Percentiles rank a stretch among this genome's conserved stretches.
Conservation (phyloP, 2,329 filamentous ascomycete genomes). For the Venturia oleaginea region DNA sequence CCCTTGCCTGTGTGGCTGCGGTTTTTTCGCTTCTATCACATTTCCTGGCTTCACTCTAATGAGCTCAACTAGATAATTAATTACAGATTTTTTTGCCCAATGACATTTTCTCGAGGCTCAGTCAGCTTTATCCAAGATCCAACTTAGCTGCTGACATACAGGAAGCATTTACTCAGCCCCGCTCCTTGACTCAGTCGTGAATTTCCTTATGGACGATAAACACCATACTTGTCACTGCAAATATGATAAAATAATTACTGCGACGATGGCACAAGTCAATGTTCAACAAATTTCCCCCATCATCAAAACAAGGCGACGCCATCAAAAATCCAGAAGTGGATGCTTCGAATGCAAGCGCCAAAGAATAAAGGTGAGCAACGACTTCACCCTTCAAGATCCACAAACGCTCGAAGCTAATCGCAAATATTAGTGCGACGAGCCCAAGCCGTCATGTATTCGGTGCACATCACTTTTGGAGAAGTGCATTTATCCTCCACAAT, state of each 20-base stretch:
- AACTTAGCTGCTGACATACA: background rate
- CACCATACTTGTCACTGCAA: background rate
- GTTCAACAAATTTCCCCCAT: background rate
- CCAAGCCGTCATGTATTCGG: conserved; percentile 15
- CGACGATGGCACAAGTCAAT: background rate
- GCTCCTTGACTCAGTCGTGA: background rate
- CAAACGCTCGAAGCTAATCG: background rate
- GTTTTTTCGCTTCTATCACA: background rate
- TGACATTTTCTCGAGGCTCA: background rate
- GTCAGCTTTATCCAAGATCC: background rate
- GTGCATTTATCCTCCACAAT: conserved; percentile 14
- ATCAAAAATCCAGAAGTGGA: conserved; percentile 15
- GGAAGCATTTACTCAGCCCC: background rate
- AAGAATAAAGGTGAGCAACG: conserved; percentile 15
- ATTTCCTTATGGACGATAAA: background rate
- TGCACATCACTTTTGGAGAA: conserved; percentile 13
- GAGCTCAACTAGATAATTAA: too few relatives aligned
- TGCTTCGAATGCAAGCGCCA: conserved; percentile 16
- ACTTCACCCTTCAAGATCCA: background rate
- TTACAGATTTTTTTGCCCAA: background rate
- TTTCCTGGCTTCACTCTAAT: too few relatives aligned
- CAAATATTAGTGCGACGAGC: conserved; percentile 15
- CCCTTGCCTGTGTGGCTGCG: background rate
- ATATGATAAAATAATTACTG: background rate
- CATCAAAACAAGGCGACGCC: conserved; percentile 4